Percentiles rank a stretch among this genome's conserved stretches.
Conservation (phyloP, 345 rosid species). For the Punica granatum region DNA sequence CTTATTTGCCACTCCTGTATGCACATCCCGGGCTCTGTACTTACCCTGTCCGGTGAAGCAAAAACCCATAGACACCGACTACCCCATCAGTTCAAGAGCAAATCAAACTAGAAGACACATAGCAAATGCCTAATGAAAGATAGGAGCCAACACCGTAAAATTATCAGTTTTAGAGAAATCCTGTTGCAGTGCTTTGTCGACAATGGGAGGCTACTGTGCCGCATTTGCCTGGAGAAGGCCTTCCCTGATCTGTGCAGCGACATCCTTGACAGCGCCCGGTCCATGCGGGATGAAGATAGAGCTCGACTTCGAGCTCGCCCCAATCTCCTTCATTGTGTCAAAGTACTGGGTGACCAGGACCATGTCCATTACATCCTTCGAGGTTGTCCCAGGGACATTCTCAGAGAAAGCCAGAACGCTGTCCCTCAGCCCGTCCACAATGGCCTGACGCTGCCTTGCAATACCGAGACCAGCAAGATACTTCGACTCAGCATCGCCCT, state of each 20-base stretch:
- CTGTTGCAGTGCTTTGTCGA: background rate
- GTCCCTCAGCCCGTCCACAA: conserved; percentile 60
- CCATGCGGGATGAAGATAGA: conserved; percentile 72
- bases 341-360: conserved; percentile 72
- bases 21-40: too few species aligned
- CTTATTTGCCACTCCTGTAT: too few species aligned
- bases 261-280: conserved; percentile 62
- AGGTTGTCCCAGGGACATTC: conserved; percentile 62
- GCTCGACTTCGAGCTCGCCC: conserved; percentile 52
- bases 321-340: conserved; percentile 70
- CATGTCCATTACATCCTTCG: conserved; percentile 79
- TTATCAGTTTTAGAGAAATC: background rate
- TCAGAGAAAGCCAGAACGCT: conserved; percentile 56
- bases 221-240: conserved; percentile 55
- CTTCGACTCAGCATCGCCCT: conserved; percentile 64
- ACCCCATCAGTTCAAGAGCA: background rate
- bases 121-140: background rate
- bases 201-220: background rate
- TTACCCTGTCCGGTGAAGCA: too few species aligned
- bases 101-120: background rate
- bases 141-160: background rate
- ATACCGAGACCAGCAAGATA: conserved; percentile 55
- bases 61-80: background rate
- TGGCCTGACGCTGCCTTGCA: conserved; percentile 65
- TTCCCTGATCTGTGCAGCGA: conserved; percentile 59